Evolutionary conservation across 1,284 basidiomycete species (phyloP).

Genomic region (Sanghuangporus weigelae): DNA sequence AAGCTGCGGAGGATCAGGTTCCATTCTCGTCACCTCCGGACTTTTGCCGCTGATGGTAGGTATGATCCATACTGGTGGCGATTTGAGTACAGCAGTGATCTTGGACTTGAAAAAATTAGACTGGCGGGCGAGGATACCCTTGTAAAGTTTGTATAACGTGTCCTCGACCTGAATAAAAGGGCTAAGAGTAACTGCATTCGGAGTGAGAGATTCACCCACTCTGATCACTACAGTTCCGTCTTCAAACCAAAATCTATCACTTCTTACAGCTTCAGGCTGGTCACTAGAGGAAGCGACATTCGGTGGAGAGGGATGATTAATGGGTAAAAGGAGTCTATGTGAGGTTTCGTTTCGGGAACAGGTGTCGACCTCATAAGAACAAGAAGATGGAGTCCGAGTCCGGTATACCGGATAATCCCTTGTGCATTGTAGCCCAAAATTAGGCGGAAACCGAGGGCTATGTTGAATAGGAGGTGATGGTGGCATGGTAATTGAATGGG

Average conservation of each 20-base stretch:
- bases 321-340: no score
- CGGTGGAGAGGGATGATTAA: no score
- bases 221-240: not conserved
- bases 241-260: slow-evolving; percentile 2
- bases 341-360: no score
- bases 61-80: not conserved
- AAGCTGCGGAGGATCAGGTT: not conserved
- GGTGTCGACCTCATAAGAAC: no score
- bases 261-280: not conserved
- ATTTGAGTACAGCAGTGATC: not conserved
- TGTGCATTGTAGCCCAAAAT: no score
- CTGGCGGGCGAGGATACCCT: not conserved
- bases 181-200: not conserved
- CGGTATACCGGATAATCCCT: no score
- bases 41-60: not conserved
- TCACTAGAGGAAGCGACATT: no score
- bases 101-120: not conserved
- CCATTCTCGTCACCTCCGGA: not conserved
- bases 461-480: no score
- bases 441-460: no score
- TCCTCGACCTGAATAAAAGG: not conserved
- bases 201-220: not conserved
- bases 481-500: no score
- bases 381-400: no score
- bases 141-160: not conserved